These are phyloP conservation scores for Penicillium hordei DNA, from an alignment of 2,329 filamentous ascomycete genomes.

Conservation along the genomic window DNA sequence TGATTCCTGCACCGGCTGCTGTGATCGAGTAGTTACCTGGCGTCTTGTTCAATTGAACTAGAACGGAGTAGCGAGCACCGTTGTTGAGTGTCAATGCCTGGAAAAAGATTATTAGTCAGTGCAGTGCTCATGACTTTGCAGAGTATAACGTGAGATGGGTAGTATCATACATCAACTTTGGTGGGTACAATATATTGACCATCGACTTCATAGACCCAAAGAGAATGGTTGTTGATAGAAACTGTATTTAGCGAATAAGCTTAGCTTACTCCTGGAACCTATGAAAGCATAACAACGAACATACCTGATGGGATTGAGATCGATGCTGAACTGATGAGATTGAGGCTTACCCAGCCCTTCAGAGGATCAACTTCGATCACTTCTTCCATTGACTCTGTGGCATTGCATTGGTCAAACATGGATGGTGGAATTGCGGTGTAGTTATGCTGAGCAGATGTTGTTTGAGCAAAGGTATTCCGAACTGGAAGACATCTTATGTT, in stretches of 20 bases:
- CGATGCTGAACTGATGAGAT: slow-evolving; percentile 1
- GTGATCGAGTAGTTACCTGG: slow-evolving; percentile 2
- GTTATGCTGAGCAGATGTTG: not conserved
- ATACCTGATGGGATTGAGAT: not conserved
- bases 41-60: slow-evolving; percentile 1
- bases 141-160: not conserved
- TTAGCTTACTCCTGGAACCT: not conserved
- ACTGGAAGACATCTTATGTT: slow-evolving; percentile 1
- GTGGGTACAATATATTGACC: slow-evolving; percentile 4
- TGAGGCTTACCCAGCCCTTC: slow-evolving; percentile 4
- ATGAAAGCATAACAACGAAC: not conserved
- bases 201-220: slow-evolving; percentile 11
- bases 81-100: not conserved
- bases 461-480: slow-evolving; percentile 2
- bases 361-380: not conserved
- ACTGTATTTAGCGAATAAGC: not conserved
- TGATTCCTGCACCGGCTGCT: not conserved
- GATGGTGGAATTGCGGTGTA: not conserved
- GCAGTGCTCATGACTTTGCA: not conserved
- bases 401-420: slow-evolving; percentile 3
- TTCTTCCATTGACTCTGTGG: not conserved
- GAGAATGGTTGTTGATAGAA: slow-evolving; percentile 8
- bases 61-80: slow-evolving; percentile 1
- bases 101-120: not conserved
- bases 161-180: not conserved